Base-by-base conservation (phyloP, 495 filamentous ascomycete genomes). In the Penicillium canariense region DNA sequence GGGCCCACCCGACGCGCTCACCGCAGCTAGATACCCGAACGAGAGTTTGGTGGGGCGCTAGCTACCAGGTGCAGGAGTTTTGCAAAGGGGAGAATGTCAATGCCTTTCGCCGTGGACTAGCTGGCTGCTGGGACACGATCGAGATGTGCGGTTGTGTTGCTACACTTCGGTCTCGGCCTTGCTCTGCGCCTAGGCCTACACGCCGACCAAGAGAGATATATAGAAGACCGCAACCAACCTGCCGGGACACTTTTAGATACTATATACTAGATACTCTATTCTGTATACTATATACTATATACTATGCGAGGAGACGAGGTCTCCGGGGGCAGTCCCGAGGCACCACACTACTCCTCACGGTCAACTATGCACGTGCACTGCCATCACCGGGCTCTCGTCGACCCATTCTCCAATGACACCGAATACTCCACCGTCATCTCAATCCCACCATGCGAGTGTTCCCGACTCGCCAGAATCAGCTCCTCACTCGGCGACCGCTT, bases 391-490 rank as follows among this genome's bases (percentile, higher is more conserved):
- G 3, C 15, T 14, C 48, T 47, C n/a, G n/a, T 52, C 34, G 58
- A 9, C 34, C 22, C 43, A 30, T 54, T 47, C 17, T 77, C 76
- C 18, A 71, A 60, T 0, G 62, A 67, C 1, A 77, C 74, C 12
- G 65, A 68, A 43, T 77, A 76, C 44, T 76, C 76, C n/a, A 77
- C 68, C 2, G 73, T 75, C 70, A 74, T 74, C 39, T 77, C 63
- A 42, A 79, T 79, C 3, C 68, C 61, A 5, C 67, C 63, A 32
- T 69, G 63, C 8, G 50, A 45, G 0, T 55, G 66, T 40, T 65
- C 63, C 11, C 52, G 48, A 44, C 58, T 63, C 0, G 56, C 44
- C 35, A 79, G 59, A 44, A 79, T 77, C n/a, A 76, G 67, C 48
- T 79, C 76, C 55, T 77, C 76, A 49, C 76, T 79, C 14, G 67